phyloP scores from a whole-genome alignment of 768 basidiomycete genomes.

The Auricularia cornea region DNA sequence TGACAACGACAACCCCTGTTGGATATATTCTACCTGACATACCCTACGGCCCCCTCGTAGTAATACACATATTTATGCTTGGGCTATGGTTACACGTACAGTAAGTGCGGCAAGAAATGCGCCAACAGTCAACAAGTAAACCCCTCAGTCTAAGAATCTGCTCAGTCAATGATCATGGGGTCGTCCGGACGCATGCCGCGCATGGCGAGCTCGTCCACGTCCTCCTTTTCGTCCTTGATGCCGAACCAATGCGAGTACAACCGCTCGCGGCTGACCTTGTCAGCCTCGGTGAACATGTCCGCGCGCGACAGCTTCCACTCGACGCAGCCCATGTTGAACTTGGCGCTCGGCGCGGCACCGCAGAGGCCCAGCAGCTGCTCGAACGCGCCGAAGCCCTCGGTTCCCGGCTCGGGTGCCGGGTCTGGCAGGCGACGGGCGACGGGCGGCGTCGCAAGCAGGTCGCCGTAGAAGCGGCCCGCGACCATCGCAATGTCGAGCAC shows the following conservation, averaged over 20 bases:
- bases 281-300: not conserved
- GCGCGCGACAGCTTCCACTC: not conserved
- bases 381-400: not conserved
- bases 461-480: constrained; percentile 75
- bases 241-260: not conserved
- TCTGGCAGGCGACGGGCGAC: not conserved
- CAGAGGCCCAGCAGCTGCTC: not conserved
- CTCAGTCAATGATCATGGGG: not conserved
- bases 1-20: no score
- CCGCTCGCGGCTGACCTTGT: not conserved
- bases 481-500: constrained; percentile 63
- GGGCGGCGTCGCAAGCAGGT: constrained; percentile 32
- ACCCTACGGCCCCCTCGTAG: not conserved
- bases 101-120: not conserved
- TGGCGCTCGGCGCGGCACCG: not conserved
- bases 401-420: not conserved
- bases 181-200: not conserved
- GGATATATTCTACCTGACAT: not conserved
- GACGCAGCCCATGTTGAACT: not conserved
- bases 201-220: not conserved
- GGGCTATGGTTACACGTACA: not conserved
- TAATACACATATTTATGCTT: not conserved
- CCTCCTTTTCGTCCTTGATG: no score
- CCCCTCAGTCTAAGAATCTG: not conserved
- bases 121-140: not conserved